Evolutionary conservation across 1,284 basidiomycete species (phyloP).

Genomic region (Pseudozyma pruni): DNA sequence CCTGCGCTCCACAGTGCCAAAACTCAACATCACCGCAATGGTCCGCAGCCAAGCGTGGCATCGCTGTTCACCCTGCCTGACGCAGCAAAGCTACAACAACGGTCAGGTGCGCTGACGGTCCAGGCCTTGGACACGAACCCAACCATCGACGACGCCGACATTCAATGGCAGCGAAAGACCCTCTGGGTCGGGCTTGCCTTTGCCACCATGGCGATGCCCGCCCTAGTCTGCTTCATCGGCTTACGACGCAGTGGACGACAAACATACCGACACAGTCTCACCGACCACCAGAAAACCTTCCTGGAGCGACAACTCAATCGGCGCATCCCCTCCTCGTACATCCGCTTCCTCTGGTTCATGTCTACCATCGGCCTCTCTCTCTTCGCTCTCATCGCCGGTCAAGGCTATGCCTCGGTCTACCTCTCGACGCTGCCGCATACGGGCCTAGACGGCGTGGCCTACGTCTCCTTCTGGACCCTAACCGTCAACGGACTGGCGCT

Average conservation of each 20-base stretch:
- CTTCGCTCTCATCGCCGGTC: conserved; percentile 73
- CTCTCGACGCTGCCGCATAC: conserved; percentile 72
- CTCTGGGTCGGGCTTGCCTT: conserved; percentile 73
- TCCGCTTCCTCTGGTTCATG: conserved; percentile 74
- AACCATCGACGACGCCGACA: conserved; percentile 53
- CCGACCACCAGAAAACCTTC: conserved; percentile 69
- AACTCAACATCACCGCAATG: not conserved
- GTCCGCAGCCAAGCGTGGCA: not conserved
- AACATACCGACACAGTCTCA: conserved; percentile 66
- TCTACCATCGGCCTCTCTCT: conserved; percentile 71
- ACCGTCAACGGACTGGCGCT: conserved; percentile 71
- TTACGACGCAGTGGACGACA: conserved; percentile 62
- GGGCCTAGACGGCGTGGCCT: conserved; percentile 72
- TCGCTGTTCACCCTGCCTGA: conserved; percentile 21
- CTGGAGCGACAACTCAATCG: conserved; percentile 69
- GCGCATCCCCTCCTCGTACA: conserved; percentile 72
- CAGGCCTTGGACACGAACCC: conserved; percentile 10
- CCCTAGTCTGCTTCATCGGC: conserved; percentile 67
- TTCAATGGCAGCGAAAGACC: conserved; percentile 74
- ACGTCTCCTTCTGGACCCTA: conserved; percentile 72
- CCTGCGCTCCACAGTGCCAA: not conserved
- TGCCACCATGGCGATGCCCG: conserved; percentile 72
- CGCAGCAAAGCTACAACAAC: conserved; percentile 15
- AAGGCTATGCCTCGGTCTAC: conserved; percentile 73
- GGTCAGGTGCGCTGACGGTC: conserved; percentile 6